Evolutionary conservation across 2,329 filamentous ascomycete species (phyloP), one percentile per base, ranked within the genome.

Genomic region (Cladosporium halotolerans): DNA sequence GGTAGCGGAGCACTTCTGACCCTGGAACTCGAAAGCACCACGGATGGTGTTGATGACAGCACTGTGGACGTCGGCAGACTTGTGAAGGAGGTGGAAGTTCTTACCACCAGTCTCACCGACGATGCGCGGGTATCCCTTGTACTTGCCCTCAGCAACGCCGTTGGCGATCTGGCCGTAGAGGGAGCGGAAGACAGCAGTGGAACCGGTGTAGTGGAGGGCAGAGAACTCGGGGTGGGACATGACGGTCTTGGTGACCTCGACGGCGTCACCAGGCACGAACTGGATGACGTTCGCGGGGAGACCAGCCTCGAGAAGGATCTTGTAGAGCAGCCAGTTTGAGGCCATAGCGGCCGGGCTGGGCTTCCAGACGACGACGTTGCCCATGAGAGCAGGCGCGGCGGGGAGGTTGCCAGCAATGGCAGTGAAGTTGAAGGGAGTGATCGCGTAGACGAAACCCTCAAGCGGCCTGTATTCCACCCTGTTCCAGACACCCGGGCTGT

Each of bases 361-460:
- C 78, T 96, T 96, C 91, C 91, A 96, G 43, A 96, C 75, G 4
- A 95, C 89, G 1, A 96, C 91, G 70, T 96, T 96, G 56, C 91
- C 91, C 76, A 96, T 83, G 52, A 96, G 75, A 0, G 89, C 89
- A 13, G 91, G 90, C 0, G 88, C 85, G 42, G 83, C 86, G 10
- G 86, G 81, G 44, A 96, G 77, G 73, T 95, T 96, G 51, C 86
- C 91, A 11, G 84, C 89, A 62, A 96, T 95, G 59, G 91, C 91
- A 23, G 91, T 96, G 74, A 96, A 96, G 77, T 96, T 96, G 79
- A 96, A 96, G 43, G 91, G 91, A 55, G 84, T 89, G 63, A 96
- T 83, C 34, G 91, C 91, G 70, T 96, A 96, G 58, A 96, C 89
- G 70, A 96, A 96, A 16, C 91, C 91, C 71, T 96, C 91, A 2